Conservation (phyloP, 495 filamentous ascomycete species). For the Talaromyces borbonicus region DNA sequence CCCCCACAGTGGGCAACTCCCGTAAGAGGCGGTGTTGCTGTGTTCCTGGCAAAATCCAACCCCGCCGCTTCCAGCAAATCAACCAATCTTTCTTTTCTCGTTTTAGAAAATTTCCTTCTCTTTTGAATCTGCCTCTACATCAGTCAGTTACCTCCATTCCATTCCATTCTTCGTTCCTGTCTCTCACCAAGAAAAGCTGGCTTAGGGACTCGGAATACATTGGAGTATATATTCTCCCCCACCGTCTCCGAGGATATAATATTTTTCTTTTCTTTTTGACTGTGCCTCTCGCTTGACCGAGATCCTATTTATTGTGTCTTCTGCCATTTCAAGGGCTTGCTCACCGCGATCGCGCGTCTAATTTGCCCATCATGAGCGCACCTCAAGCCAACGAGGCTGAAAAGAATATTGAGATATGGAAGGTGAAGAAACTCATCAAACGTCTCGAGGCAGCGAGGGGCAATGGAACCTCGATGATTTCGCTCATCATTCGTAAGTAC, state of each 20-base stretch:
- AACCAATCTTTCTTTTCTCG: too few species aligned
- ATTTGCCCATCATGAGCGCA: conserved; percentile 77
- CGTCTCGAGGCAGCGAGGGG: conserved; percentile 84
- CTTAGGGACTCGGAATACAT: too few species aligned
- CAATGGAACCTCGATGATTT: conserved; percentile 98
- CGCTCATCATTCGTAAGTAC: conserved; percentile 88
- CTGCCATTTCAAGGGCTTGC: conserved; percentile 15
- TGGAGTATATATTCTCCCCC: too few species aligned
- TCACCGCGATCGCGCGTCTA: conserved; percentile 24
- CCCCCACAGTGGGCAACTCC: neutral
- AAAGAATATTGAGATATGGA: conserved; percentile 87
- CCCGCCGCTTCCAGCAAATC: neutral
- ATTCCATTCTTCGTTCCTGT: too few species aligned
- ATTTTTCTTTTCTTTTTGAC: neutral
- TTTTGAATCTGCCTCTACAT: neutral
- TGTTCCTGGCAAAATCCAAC: conserved; percentile 3
- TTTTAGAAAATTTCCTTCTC: too few species aligned
- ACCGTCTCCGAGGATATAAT: neutral
- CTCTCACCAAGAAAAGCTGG: too few species aligned
- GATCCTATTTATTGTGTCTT: conserved; percentile 9
- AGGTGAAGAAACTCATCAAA: conserved; percentile 97
- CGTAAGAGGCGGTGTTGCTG: neutral
- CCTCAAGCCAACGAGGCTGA: conserved; percentile 85
- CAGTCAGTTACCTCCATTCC: neutral
- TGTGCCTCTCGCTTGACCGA: neutral